Percentiles rank a stretch among this genome's conserved stretches.
These are phyloP conservation scores for Tetracladium marchalianum DNA, from an alignment of 495 filamentous ascomycete genomes.

Conservation along the genomic window DNA sequence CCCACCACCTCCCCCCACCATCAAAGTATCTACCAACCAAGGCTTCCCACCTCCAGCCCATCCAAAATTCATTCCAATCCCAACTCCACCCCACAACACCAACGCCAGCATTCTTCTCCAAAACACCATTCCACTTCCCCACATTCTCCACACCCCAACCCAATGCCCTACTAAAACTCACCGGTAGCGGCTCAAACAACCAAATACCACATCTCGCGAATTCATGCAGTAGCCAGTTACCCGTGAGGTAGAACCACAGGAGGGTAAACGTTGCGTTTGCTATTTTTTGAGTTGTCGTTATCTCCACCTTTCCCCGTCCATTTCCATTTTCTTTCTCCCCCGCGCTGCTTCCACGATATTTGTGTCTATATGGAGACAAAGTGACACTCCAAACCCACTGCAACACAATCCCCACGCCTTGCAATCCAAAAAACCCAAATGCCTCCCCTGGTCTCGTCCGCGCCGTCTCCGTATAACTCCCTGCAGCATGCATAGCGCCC, in stretches of 20 bases:
- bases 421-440: slow-evolving; percentile 45
- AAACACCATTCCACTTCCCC: slow-evolving; percentile 37
- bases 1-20: slow-evolving; percentile 51
- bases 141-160: slow-evolving; percentile 37
- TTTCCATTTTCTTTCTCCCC: no score
- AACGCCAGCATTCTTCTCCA: slow-evolving; percentile 54
- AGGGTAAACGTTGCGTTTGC: slow-evolving; percentile 44
- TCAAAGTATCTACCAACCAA: slow-evolving; percentile 36
- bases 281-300: slow-evolving; percentile 27
- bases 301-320: neutral
- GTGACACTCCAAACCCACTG: slow-evolving; percentile 26
- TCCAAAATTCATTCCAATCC: slow-evolving; percentile 31
- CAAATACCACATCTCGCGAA: slow-evolving; percentile 51
- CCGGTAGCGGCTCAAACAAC: slow-evolving; percentile 59
- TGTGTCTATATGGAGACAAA: neutral
- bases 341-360: no score
- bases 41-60: slow-evolving; percentile 35
- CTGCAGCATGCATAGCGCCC: slow-evolving; percentile 48
- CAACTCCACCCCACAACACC: slow-evolving; percentile 52
- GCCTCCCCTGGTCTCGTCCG: slow-evolving; percentile 27
- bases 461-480: slow-evolving; percentile 42
- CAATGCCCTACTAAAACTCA: slow-evolving; percentile 46
- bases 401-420: slow-evolving; percentile 42
- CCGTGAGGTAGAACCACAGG: slow-evolving; percentile 49
- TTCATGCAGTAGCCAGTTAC: slow-evolving; percentile 46